Base-by-base conservation (phyloP, 2,329 filamentous ascomycete genomes). In the Gnomoniopsis smithogilvyi region DNA sequence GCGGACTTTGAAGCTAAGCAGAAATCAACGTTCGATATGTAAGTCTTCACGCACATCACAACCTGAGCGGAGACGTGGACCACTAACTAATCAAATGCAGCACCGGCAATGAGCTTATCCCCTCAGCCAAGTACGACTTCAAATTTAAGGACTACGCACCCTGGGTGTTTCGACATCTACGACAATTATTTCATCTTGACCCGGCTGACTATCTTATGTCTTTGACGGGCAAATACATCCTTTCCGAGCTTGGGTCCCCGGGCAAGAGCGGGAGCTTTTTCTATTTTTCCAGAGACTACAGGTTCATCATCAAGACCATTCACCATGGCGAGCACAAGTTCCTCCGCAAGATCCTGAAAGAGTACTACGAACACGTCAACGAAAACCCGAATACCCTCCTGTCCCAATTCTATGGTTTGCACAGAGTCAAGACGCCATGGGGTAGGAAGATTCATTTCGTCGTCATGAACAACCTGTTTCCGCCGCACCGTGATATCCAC, bases 71-170 rank as follows among this genome's bases (percentile, higher is more conserved):
- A 17, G 11, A 36, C 22, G 10, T 6, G 2, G 2, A 34, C 10
- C 34, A 47, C 78, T 82, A 66, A 78, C 68, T 38, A 33, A 21
- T 17, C 58, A 43, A 54, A n/a, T 46, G 59, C 69, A 93, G 90
- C 70, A 96, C 93, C 65, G 95, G 95, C 64, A 97, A 97, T 73
- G 95, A 99, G 78, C 80, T 99, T 72, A 96, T 96, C 6, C 95
- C 95, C 22, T 97, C 94, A 63, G 93, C 95, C 66, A 98, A 99
- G 76, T 99, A 99, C 79, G 95, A 99, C 78, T 99, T 99, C 86
- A 99, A 99, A 76, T 99, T 99, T 82, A 99, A 99, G 78, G 95
- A 99, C 77, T 99, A 99, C 74, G 94, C 94, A n/a, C 95, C 95
- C 59, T 98, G 94, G 93, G 95, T 99, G 60, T 99, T 99, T 76